Conservation (phyloP, 2,329 filamentous ascomycete species). For the Leptodontidium sp. region DNA sequence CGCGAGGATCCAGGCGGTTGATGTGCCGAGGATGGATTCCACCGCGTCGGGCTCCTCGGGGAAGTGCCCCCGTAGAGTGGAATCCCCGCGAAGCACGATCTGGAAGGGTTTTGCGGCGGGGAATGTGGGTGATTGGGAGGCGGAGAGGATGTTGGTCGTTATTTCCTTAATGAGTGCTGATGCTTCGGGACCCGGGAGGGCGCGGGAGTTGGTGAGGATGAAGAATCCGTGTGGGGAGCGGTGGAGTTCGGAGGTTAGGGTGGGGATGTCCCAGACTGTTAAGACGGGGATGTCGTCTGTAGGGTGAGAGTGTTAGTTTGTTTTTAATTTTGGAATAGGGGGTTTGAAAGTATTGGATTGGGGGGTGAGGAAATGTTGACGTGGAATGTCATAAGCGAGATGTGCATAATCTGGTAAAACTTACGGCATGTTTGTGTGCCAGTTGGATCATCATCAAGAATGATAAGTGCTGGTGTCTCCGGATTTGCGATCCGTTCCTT, state of each 20-base stretch:
- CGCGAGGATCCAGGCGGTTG: conserved; percentile 62
- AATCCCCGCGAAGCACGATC: conserved; percentile 64
- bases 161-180: conserved; percentile 56
- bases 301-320: background rate
- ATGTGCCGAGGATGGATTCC: conserved; percentile 57
- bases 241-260: conserved; percentile 55
- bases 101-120: conserved; percentile 55
- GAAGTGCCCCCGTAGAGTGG: conserved; percentile 64
- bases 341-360: background rate
- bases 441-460: conserved; percentile 64
- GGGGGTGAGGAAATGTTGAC: background rate
- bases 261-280: conserved; percentile 59
- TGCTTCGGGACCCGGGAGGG: conserved; percentile 58
- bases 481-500: conserved; percentile 17
- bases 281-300: conserved; percentile 60
- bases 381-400: background rate
- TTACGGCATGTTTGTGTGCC: conserved; percentile 65
- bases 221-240: conserved; percentile 59
- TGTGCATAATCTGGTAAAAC: background rate
- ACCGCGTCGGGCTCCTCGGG: conserved; percentile 62
- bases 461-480: conserved; percentile 46
- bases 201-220: conserved; percentile 67
- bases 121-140: conserved; percentile 45
- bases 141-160: conserved; percentile 57
- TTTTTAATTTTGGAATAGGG: background rate